Conservation (phyloP, 129 eudicot genomes). For the Centrapalus pauciflorus region DNA sequence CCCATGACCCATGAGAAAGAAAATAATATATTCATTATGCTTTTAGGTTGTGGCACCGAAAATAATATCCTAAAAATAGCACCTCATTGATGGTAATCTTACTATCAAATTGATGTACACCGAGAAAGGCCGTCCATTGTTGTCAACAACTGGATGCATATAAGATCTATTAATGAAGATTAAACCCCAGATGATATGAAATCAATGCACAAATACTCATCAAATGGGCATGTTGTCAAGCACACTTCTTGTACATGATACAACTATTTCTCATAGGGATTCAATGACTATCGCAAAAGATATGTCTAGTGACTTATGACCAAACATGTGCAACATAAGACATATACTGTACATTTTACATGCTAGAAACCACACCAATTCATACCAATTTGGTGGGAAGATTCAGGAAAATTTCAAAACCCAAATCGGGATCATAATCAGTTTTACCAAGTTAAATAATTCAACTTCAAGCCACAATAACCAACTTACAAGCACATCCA, state of each 20-base stretch:
- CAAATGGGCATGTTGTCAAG: not conserved
- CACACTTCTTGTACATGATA: not conserved
- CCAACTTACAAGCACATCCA: no score
- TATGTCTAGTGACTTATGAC: not conserved
- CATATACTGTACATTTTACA: not conserved
- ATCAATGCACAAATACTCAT: not conserved
- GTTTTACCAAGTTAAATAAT: not conserved
- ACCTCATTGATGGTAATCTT: no score
- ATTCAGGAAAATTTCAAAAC: not conserved
- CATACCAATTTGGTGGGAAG: not conserved
- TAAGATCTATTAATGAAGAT: not conserved
- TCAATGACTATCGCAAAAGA: not conserved
- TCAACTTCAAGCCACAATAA: no score
- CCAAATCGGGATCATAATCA: not conserved
- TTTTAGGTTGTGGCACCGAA: no score
- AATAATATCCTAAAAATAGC: no score
- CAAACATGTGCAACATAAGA: not conserved
- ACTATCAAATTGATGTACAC: no score
- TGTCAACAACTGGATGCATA: not conserved
- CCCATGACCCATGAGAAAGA: no score
- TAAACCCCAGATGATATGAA: not conserved
- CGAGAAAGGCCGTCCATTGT: not conserved
- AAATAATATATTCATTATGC: no score
- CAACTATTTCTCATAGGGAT: not conserved
- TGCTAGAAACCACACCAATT: not conserved